These are phyloP conservation scores for Tremella mesenterica DNA, from an alignment of 768 basidiomycete species.

Conservation along the genomic window DNA sequence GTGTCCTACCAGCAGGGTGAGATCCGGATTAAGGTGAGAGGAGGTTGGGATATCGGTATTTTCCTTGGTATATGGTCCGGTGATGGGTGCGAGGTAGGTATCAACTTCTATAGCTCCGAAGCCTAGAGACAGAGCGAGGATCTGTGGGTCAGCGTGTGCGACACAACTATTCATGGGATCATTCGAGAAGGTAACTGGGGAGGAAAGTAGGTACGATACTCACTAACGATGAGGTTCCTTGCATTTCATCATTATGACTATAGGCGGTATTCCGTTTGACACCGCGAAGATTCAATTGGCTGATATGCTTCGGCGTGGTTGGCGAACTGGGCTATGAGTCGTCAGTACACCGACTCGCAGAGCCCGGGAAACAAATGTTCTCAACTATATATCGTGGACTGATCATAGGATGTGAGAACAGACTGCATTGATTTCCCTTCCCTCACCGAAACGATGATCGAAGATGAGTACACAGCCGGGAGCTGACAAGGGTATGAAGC, in stretches of 20 bases:
- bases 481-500: too few species aligned
- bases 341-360: too few species aligned
- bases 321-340: too few species aligned
- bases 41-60: neutral
- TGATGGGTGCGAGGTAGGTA: constrained; percentile 1
- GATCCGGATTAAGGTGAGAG: neutral
- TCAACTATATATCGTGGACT: too few species aligned
- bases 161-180: neutral
- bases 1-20: constrained; percentile 17
- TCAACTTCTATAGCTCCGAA: constrained; percentile 28
- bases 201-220: constrained; percentile 4
- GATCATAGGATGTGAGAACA: too few species aligned
- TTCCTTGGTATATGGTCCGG: neutral
- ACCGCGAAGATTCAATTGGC: neutral
- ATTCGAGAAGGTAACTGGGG: too few species aligned
- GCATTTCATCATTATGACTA: constrained; percentile 38
- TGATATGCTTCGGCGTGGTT: too few species aligned
- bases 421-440: too few species aligned
- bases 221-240: constrained; percentile 23
- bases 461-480: too few species aligned
- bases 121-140: constrained; percentile 14
- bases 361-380: too few species aligned
- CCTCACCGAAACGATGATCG: too few species aligned
- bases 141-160: neutral
- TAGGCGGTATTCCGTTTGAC: neutral